Conservation (phyloP, 768 basidiomycete species). For the Lentinula guzmanii region DNA sequence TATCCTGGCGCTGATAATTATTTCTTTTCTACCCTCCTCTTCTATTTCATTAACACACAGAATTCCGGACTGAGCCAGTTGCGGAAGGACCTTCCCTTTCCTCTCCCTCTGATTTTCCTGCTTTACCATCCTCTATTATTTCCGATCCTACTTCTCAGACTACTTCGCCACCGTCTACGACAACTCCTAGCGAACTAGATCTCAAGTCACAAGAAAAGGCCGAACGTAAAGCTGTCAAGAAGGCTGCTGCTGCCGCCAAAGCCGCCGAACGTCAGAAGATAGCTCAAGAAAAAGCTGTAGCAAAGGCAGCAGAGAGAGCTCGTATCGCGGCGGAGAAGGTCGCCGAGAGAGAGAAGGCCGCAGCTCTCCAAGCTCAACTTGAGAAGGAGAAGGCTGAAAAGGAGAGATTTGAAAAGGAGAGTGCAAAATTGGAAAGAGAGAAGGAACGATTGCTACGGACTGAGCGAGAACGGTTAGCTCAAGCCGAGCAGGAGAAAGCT, state of each 20-base stretch:
- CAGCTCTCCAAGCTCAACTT: conserved; percentile 26
- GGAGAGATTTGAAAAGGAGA: conserved; percentile 35
- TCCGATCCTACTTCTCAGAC: conserved; percentile 20
- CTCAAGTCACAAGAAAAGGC: conserved; percentile 48
- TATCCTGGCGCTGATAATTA: conserved; percentile 42
- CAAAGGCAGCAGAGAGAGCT: conserved; percentile 49
- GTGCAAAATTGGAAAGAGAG: conserved; percentile 26
- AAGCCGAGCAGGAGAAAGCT: conserved; percentile 27
- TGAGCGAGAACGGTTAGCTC: conserved; percentile 28
- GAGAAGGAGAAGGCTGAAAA: conserved; percentile 28
- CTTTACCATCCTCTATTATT: conserved; percentile 39
- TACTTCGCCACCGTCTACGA: conserved; percentile 21
- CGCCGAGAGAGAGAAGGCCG: conserved; percentile 43
- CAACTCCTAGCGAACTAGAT: conserved; percentile 20
- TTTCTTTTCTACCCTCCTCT: conserved; percentile 24
- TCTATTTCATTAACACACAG: conserved; percentile 29
- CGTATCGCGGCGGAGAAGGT: conserved; percentile 49
- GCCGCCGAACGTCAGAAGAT: conserved; percentile 53
- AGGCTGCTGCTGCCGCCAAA: conserved; percentile 55
- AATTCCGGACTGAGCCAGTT: conserved; percentile 20
- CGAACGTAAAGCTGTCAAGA: conserved; percentile 60
- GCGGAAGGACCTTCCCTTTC: conserved; percentile 42
- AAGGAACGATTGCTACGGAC: conserved; percentile 26
- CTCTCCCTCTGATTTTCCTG: conserved; percentile 65
- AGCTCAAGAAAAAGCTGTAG: conserved; percentile 53